These are phyloP conservation scores for Crepidotus variabilis DNA, from an alignment of 768 basidiomycete genomes.

Conservation along the genomic window DNA sequence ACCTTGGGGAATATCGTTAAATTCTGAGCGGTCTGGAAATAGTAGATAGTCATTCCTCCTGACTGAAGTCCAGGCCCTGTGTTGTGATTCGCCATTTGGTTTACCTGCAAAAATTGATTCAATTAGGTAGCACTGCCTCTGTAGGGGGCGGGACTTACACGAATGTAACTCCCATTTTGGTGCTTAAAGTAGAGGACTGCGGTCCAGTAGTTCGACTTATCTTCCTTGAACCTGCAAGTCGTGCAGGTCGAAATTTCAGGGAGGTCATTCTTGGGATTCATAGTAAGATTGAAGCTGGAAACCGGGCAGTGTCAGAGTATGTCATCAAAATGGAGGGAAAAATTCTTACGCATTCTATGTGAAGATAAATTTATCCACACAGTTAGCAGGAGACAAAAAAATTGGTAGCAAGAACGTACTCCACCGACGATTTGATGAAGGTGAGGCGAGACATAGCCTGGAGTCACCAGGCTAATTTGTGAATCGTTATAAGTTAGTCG, in stretches of 20 bases:
- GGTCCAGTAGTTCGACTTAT: constrained; percentile 5
- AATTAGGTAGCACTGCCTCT: constrained; percentile 4
- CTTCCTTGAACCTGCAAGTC: constrained; percentile 17
- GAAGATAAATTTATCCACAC: background rate
- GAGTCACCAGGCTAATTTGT: constrained; percentile 9
- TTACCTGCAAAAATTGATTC: background rate
- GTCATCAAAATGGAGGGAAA: no score
- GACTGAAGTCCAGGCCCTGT: constrained; percentile 4
- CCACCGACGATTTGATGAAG: background rate
- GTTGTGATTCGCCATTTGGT: background rate
- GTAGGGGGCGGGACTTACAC: no score
- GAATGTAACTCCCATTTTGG: constrained; percentile 16
- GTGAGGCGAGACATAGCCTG: constrained; percentile 15
- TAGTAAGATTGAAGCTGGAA: constrained; percentile 17
- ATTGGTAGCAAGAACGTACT: no score
- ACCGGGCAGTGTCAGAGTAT: no score
- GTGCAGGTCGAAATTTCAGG: constrained; percentile 14
- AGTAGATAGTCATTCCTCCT: constrained; percentile 20
- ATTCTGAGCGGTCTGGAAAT: constrained; percentile 8
- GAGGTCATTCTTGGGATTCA: constrained; percentile 14
- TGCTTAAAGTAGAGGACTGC: constrained; percentile 21
- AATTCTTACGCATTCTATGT: background rate
- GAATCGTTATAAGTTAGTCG: no score
- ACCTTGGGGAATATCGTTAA: background rate
- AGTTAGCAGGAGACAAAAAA: no score